phyloP scores from a whole-genome alignment of 345 rosid genomes.

The Syzygium grande region DNA sequence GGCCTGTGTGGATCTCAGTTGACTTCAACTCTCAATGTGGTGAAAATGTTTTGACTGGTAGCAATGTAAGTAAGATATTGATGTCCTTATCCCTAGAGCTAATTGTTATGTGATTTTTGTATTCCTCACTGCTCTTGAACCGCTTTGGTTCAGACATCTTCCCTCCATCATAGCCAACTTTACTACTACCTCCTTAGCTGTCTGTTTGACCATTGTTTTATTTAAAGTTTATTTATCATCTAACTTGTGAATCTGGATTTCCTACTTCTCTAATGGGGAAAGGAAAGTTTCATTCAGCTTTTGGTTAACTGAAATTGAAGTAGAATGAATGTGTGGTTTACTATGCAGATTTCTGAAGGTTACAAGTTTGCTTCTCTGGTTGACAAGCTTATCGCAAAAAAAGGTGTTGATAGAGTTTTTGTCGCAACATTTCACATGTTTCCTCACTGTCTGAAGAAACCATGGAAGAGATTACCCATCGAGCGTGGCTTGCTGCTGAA shows the following conservation, averaged over 20 bases:
- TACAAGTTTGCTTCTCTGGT: conserved; percentile 56
- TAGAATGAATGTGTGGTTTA: conserved; percentile 2
- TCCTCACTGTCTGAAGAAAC: conserved; percentile 12
- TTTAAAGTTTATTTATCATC: not conserved
- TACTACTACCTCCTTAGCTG: not conserved
- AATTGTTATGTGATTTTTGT: not conserved
- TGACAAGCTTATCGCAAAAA: conserved; percentile 50
- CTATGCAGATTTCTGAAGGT: conserved; percentile 46
- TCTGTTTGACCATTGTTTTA: not conserved
- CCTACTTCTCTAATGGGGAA: not conserved
- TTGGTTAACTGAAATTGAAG: not conserved
- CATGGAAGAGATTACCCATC: conserved; percentile 22
- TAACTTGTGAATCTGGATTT: not conserved
- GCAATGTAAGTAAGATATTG: conserved; percentile 25
- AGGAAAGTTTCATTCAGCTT: not conserved
- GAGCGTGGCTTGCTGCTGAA: conserved; percentile 91
- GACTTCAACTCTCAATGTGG: conserved; percentile 8
- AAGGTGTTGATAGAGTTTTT: conserved; percentile 55
- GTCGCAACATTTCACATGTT: conserved; percentile 9
- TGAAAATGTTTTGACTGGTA: conserved; percentile 1
- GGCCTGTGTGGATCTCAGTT: conserved; percentile 76
- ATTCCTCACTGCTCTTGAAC: not conserved
- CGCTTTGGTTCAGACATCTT: not conserved
- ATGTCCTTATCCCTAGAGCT: not conserved
- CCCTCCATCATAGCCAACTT: not conserved